Conservation (phyloP, 192 early-diverging fungal genomes). For the Kickxella alabastrina region DNA sequence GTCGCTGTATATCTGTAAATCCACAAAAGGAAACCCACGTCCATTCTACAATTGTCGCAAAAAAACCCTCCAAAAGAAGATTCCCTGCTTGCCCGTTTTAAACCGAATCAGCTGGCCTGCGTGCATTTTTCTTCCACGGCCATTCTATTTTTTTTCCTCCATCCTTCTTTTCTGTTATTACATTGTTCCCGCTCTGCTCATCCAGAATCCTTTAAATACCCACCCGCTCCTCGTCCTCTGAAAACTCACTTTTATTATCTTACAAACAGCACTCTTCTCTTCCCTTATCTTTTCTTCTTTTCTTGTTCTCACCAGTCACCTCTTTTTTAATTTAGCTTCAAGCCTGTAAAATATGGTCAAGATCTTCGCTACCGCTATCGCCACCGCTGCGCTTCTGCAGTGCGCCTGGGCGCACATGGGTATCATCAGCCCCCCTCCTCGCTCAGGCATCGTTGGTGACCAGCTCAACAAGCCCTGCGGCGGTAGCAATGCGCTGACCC, state of each 20-base stretch:
- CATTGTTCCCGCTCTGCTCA: not conserved
- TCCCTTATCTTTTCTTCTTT: constrained; percentile 8
- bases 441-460: constrained; percentile 30
- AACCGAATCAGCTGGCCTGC: too few relatives aligned
- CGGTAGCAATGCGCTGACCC: constrained; percentile 22
- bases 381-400: constrained; percentile 27
- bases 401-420: constrained; percentile 34
- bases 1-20: too few relatives aligned
- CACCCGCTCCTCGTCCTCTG: not conserved
- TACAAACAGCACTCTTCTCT: not conserved
- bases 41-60: not conserved
- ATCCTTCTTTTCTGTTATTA: constrained; percentile 25
- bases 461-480: constrained; percentile 39
- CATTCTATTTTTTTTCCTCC: constrained; percentile 17
- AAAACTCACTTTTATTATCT: not conserved
- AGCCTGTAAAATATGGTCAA: constrained; percentile 37
- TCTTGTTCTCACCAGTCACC: constrained; percentile 3
- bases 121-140: constrained; percentile 14
- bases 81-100: too few relatives aligned
- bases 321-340: constrained; percentile 7
- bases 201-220: constrained; percentile 2
- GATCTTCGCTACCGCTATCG: constrained; percentile 18
- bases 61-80: not conserved
- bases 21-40: not conserved
- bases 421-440: constrained; percentile 36